A percentile compares a stretch with the other conserved stretches of the same genome.
Conservation (phyloP, 345 rosid species). For the Eucalyptus coolabah region DNA sequence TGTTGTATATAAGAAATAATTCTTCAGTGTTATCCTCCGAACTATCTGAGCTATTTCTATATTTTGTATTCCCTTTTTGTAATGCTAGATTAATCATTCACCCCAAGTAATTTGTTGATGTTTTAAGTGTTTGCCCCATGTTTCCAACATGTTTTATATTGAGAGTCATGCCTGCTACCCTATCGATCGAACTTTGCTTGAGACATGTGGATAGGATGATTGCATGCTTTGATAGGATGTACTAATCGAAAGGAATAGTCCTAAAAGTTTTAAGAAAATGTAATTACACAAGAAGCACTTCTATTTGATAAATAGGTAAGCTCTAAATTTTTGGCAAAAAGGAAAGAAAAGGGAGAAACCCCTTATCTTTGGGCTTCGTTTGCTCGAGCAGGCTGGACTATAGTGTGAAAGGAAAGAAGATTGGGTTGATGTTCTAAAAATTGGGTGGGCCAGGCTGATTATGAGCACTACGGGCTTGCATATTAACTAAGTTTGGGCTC, state of each 20-base stretch:
- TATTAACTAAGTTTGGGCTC: too few relatives aligned
- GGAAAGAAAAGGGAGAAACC: neutral
- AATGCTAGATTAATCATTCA: neutral
- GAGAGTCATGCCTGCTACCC: neutral
- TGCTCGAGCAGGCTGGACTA: neutral
- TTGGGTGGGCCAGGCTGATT: neutral
- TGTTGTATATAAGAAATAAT: too few relatives aligned
- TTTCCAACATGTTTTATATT: neutral
- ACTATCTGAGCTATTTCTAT: too few relatives aligned
- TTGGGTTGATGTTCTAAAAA: neutral
- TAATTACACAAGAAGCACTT: neutral
- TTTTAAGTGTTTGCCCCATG: rapidly evolving
- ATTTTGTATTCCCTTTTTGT: neutral
- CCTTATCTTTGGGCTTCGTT: neutral
- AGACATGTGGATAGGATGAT: neutral
- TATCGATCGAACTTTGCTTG: neutral
- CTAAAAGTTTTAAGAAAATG: neutral
- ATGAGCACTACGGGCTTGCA: neutral
- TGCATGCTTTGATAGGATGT: neutral
- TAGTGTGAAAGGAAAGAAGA: neutral
- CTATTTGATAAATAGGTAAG: neutral
- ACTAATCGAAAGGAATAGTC: too few relatives aligned
- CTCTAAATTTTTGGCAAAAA: neutral
- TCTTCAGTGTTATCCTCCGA: too few relatives aligned
- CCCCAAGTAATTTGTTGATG: neutral